phyloP scores from a whole-genome alignment of 2,329 filamentous ascomycete species.

The Niveomyces coronatus region DNA sequence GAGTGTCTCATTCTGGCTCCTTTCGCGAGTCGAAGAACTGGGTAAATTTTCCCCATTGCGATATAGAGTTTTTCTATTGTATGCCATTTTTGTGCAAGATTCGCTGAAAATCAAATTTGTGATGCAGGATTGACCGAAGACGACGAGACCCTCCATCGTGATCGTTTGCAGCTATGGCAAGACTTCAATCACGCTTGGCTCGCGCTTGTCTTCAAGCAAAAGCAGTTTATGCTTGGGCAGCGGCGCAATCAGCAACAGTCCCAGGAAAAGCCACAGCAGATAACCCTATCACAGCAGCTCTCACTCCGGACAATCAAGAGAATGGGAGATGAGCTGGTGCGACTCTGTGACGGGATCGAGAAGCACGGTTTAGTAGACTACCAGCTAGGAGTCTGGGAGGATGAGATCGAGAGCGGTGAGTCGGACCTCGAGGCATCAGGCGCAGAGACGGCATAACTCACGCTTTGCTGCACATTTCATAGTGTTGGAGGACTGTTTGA shows the following conservation, averaged over 20 bases:
- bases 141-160: constrained; percentile 62
- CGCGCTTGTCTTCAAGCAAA: constrained; percentile 70
- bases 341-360: constrained; percentile 77
- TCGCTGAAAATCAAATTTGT: background rate
- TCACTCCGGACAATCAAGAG: constrained; percentile 59
- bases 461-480: background rate
- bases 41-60: constrained; percentile 29
- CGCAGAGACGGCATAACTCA: no score
- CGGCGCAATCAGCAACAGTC: no score
- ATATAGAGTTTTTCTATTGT: background rate
- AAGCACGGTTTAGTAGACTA: constrained; percentile 94
- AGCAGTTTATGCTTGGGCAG: constrained; percentile 67
- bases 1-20: constrained; percentile 43
- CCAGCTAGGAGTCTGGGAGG: constrained; percentile 93
- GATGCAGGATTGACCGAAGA: constrained; percentile 71
- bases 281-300: constrained; percentile 46
- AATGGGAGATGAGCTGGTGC: constrained; percentile 73
- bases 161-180: constrained; percentile 79
- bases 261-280: constrained; percentile 44
- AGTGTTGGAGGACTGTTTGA: constrained; percentile 26
- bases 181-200: constrained; percentile 95
- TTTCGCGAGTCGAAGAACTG: constrained; percentile 44
- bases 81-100: background rate
- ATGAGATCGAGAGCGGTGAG: constrained; percentile 77
- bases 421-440: no score